Evolutionary conservation across 139 green algal species (phyloP).

Genomic region (Closterium sp.): DNA sequence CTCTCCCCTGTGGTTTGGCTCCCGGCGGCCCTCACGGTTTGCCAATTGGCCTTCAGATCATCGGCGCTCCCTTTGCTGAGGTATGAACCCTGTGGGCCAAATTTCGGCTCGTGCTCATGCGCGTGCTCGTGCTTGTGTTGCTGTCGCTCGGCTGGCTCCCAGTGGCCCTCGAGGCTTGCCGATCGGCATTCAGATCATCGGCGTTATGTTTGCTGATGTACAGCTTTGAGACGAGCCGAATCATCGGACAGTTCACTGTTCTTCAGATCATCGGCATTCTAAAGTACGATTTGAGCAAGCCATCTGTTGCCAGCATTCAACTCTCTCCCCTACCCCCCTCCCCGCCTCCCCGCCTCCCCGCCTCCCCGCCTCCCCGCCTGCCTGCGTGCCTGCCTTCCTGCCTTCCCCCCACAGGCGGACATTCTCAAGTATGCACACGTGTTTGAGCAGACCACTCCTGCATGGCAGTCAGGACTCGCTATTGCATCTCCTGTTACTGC

Average conservation of each 20-base stretch:
- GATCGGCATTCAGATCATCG: too few relatives aligned
- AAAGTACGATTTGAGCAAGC: neutral
- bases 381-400: neutral
- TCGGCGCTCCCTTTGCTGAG: neutral
- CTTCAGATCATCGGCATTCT: neutral
- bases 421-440: constrained; percentile 31
- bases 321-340: neutral
- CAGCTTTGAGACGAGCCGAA: too few relatives aligned
- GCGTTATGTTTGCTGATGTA: too few relatives aligned
- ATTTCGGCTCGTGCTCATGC: too few relatives aligned
- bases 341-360: neutral
- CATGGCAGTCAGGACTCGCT: constrained; percentile 2
- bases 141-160: too few relatives aligned
- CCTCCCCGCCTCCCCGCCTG: neutral
- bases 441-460: constrained; percentile 46
- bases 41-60: neutral
- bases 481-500: neutral
- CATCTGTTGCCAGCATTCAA: too few relatives aligned
- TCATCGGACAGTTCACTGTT: too few relatives aligned
- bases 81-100: neutral
- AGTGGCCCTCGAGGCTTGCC: too few relatives aligned
- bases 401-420: constrained; percentile 16
- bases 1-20: neutral
- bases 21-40: neutral
- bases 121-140: too few relatives aligned